Evolutionary conservation across 2,329 filamentous ascomycete genomes (phyloP).

Genomic region (Penicillium sp.): DNA sequence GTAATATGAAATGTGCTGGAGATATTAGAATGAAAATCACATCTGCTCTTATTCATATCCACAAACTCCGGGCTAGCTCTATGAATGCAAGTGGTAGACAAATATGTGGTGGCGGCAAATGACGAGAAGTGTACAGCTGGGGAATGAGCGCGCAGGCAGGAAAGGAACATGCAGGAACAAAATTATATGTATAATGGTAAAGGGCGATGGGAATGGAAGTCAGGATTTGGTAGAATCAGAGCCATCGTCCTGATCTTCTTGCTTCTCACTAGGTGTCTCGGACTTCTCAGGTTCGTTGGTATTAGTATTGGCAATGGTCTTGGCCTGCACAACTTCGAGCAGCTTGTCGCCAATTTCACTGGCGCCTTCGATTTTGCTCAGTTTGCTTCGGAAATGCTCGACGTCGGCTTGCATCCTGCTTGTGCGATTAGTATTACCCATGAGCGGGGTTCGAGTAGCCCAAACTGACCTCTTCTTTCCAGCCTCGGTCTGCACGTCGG

Average conservation of each 20-base stretch:
- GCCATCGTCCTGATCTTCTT: constrained; percentile 5
- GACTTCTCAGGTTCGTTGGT: constrained; percentile 7
- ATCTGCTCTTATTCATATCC: constrained; percentile 3
- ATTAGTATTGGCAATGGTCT: constrained; percentile 27
- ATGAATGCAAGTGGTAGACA: constrained; percentile 13
- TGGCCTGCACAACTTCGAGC: constrained; percentile 41
- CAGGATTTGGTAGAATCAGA: constrained; percentile 14
- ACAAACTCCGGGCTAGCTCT: constrained; percentile 17
- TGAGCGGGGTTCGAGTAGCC: no score
- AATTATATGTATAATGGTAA: constrained; percentile 11
- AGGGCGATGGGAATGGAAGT: neutral
- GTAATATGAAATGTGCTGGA: neutral
- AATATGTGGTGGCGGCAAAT: constrained; percentile 12
- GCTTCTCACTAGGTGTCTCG: constrained; percentile 5
- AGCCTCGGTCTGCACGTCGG: constrained; percentile 55
- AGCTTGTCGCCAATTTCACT: constrained; percentile 64
- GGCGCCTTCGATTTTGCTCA: constrained; percentile 71
- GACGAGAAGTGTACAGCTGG: constrained; percentile 12
- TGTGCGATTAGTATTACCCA: constrained; percentile 9
- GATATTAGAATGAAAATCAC: neutral
- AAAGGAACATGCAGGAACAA: constrained; percentile 1
- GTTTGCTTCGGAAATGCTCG: constrained; percentile 59
- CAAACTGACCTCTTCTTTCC: constrained; percentile 62
- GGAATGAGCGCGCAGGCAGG: neutral
- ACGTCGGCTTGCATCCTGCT: constrained; percentile 66